A percentile compares a stretch with the other conserved stretches of the same genome.
These are phyloP conservation scores for Penicillium daleae DNA, from an alignment of 495 filamentous ascomycete genomes.

Conservation along the genomic window DNA sequence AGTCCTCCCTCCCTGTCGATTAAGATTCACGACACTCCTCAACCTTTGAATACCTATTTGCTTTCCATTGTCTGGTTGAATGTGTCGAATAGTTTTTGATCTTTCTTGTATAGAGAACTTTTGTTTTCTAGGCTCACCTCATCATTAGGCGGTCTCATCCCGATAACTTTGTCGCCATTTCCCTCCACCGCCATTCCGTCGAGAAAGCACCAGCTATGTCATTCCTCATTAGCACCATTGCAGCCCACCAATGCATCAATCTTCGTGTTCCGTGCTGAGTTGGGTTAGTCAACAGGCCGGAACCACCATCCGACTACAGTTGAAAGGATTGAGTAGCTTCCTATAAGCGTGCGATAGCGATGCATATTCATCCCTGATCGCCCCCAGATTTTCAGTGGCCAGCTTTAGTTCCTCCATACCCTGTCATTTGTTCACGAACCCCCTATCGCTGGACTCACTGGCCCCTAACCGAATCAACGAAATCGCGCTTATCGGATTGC, in stretches of 20 bases:
- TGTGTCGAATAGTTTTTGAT: too few relatives aligned
- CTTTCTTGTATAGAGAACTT: neutral
- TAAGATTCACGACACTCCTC: neutral
- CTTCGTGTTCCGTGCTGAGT: constrained; percentile 7
- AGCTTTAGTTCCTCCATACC: neutral
- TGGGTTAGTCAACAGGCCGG: constrained; percentile 13
- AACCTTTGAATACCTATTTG: neutral
- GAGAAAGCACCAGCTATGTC: neutral
- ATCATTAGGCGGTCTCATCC: neutral
- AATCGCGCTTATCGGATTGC: constrained; percentile 23
- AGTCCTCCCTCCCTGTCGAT: neutral
- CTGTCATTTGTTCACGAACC: constrained; percentile 15
- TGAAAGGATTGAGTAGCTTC: neutral
- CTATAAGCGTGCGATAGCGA: constrained; percentile 12
- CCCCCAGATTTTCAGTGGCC: neutral
- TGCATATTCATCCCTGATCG: neutral
- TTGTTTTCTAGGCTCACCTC: neutral
- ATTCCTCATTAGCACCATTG: neutral
- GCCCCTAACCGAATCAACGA: constrained; percentile 17
- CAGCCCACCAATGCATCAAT: constrained; percentile 2
- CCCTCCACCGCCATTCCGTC: constrained; percentile 10
- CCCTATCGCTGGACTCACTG: constrained; percentile 11
- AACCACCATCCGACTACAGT: neutral
- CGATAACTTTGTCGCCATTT: neutral
- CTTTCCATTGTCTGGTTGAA: too few relatives aligned